Evolutionary conservation across 2,329 filamentous ascomycete species (phyloP).

Genomic region (Ustilaginoidea virens): DNA sequence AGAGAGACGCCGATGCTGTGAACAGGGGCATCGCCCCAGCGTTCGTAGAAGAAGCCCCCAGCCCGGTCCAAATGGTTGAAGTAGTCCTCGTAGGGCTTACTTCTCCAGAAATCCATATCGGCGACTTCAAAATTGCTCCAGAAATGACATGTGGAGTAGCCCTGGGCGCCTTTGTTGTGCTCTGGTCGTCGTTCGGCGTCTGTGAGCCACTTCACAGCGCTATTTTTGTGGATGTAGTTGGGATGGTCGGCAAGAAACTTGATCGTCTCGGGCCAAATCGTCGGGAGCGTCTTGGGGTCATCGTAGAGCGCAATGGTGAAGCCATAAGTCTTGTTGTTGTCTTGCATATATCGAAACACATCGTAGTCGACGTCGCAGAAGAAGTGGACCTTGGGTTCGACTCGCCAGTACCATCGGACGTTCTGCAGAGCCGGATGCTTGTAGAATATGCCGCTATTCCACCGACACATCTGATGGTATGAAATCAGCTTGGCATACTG

Average conservation of each 20-base stretch:
- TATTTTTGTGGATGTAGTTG: slow-evolving; percentile 66
- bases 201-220: slow-evolving; percentile 75
- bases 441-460: slow-evolving; percentile 98
- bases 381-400: slow-evolving; percentile 97
- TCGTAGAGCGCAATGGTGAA: slow-evolving; percentile 98
- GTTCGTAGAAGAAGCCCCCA: slow-evolving; percentile 95
- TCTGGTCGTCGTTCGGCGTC: slow-evolving; percentile 64
- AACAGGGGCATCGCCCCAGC: slow-evolving; percentile 95
- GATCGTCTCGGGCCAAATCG: slow-evolving; percentile 86
- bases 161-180: slow-evolving; percentile 67
- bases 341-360: slow-evolving; percentile 94
- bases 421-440: slow-evolving; percentile 77
- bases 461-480: slow-evolving; percentile 98
- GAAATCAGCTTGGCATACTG: slow-evolving; percentile 82
- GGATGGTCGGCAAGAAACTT: slow-evolving; percentile 81
- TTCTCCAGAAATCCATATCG: slow-evolving; percentile 85
- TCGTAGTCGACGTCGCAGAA: slow-evolving; percentile 99
- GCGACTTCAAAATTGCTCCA: slow-evolving; percentile 98
- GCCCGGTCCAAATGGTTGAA: slow-evolving; percentile 94
- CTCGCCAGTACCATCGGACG: slow-evolving; percentile 91
- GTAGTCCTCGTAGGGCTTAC: slow-evolving; percentile 82
- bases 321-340: slow-evolving; percentile 97
- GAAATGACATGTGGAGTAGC: slow-evolving; percentile 97
- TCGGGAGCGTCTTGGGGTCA: slow-evolving; percentile 69
- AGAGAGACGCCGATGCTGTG: slow-evolving; percentile 86